Percentiles rank a stretch among this genome's conserved stretches.
Evolutionary conservation across 106 monocot species (phyloP).

Genomic region (Dendrobium huoshanense): DNA sequence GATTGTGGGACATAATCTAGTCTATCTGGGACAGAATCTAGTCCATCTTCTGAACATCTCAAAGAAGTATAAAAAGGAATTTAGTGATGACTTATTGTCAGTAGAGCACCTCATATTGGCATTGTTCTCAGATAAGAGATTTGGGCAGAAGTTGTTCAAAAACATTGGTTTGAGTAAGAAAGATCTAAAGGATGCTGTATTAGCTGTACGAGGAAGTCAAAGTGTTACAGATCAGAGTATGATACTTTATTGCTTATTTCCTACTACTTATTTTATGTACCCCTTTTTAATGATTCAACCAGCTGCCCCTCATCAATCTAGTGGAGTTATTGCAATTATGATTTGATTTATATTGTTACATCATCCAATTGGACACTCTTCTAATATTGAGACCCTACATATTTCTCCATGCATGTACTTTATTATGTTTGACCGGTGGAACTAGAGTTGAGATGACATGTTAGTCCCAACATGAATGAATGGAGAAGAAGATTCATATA

Average conservation of each 20-base stretch:
- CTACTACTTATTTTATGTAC: neutral
- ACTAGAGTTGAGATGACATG: too few species aligned
- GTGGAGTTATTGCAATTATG: neutral
- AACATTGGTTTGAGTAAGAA: slow-evolving; percentile 56
- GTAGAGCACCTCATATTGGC: slow-evolving; percentile 87
- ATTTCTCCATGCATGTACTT: too few species aligned
- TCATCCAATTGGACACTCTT: too few species aligned
- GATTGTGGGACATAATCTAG: too few species aligned
- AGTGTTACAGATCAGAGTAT: slow-evolving; percentile 88
- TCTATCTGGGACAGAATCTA: slow-evolving; percentile 56
- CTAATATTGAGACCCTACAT: too few species aligned
- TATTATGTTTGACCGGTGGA: too few species aligned
- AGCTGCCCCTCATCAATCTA: neutral
- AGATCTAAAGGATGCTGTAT: slow-evolving; percentile 57
- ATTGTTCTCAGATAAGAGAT: slow-evolving; percentile 62
- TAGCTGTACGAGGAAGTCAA: slow-evolving; percentile 70
- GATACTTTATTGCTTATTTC: neutral
- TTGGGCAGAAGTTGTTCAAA: slow-evolving; percentile 63
- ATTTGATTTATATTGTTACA: too few species aligned
- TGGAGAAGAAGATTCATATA: too few species aligned
- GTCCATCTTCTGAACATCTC: slow-evolving; percentile 63
- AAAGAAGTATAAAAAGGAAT: slow-evolving; percentile 75
- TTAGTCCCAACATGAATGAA: too few species aligned
- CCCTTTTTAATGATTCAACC: neutral
- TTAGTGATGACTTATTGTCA: slow-evolving; percentile 75